Evolutionary conservation across 2,329 filamentous ascomycete genomes (phyloP), one percentile per base, ranked within the genome.

Genomic region (Blastomyces silverae): DNA sequence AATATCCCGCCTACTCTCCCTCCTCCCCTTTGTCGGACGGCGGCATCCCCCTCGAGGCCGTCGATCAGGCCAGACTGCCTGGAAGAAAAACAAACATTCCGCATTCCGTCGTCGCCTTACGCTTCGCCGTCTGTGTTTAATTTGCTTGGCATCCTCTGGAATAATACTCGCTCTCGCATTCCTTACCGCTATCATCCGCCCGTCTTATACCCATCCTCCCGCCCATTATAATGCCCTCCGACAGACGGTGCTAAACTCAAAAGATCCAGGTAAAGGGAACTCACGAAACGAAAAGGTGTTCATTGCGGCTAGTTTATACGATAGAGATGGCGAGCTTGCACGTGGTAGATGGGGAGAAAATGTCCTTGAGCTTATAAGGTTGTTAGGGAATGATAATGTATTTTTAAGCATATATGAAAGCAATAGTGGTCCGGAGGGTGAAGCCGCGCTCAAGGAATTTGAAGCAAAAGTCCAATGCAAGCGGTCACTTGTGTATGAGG

Each of bases 361-460:
- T 31, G 72, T 92, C 0, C 72, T 87, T 52, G 78, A 85, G 25
- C 75, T 92, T 63, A 82, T 91, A 42, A 79, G 89, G 60, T 73
- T 89, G 39, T 79, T 92, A 48, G 89, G 89, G 0, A 81, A 82
- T 17, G 79, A 87, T 46, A 89, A 90, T 70, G 85, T 88, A 1
- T 89, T 86, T 71, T 75, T 92, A 64, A 89, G 87, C 74, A 84
- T 92, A 42, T 91, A 90, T 73, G 89, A 90, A 72, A 89, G 89
- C 70, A 85, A 89, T 71, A 84, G 87, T 42, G 86, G 87, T 1
- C 76, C 80, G 1, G 76, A 79, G 39, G 86, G 85, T 20, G 79
- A 79, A 64, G 73, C 77, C 44, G 85, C 87, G 0, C 77, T 91
- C 28, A 70, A 67, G 20, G 74, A 77, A 2, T 80, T 91, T 57